A percentile compares a stretch with the other conserved stretches of the same genome.
Evolutionary conservation across 225 moss, liverwort and hornwort genomes (phyloP).

Genomic region (Climacium dendroides): DNA sequence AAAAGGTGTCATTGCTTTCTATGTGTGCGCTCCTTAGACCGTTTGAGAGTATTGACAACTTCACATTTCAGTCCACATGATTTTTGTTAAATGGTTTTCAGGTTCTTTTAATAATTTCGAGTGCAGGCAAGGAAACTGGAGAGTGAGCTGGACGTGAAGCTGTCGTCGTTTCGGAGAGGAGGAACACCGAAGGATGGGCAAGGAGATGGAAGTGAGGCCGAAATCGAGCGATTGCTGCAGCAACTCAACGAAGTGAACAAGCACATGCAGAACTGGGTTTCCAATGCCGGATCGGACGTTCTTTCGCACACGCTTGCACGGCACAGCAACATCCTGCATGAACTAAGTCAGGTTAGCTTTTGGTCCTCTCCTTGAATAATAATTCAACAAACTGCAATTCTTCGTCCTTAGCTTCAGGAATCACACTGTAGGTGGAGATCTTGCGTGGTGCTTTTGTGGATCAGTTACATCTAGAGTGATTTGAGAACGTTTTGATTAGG

Average conservation of each 20-base stretch:
- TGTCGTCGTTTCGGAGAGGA: slow-evolving; percentile 55
- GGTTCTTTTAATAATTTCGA: background rate
- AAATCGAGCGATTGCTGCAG: slow-evolving; percentile 53
- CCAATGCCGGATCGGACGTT: slow-evolving; percentile 65
- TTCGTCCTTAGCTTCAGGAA: background rate
- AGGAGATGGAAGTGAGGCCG: slow-evolving; percentile 39
- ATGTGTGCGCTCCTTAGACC: background rate
- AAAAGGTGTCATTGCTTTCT: background rate
- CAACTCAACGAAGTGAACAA: slow-evolving; percentile 61
- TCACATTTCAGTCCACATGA: background rate
- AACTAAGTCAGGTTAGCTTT: slow-evolving; percentile 49
- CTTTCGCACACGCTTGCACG: slow-evolving; percentile 79
- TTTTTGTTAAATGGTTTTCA: background rate
- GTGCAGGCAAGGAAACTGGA: slow-evolving; percentile 70
- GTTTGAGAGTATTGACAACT: background rate
- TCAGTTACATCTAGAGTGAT: background rate
- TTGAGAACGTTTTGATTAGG: background rate
- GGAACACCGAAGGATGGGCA: slow-evolving; percentile 36
- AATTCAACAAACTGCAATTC: background rate
- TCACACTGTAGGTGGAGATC: background rate
- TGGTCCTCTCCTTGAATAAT: background rate
- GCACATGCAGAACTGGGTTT: slow-evolving; percentile 71
- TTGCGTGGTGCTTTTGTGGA: background rate
- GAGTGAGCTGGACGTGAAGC: slow-evolving; percentile 66
- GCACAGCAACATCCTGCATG: slow-evolving; percentile 68